Base-by-base conservation (phyloP, 2,329 filamentous ascomycete species). In the Lasiodiplodia sp. region DNA sequence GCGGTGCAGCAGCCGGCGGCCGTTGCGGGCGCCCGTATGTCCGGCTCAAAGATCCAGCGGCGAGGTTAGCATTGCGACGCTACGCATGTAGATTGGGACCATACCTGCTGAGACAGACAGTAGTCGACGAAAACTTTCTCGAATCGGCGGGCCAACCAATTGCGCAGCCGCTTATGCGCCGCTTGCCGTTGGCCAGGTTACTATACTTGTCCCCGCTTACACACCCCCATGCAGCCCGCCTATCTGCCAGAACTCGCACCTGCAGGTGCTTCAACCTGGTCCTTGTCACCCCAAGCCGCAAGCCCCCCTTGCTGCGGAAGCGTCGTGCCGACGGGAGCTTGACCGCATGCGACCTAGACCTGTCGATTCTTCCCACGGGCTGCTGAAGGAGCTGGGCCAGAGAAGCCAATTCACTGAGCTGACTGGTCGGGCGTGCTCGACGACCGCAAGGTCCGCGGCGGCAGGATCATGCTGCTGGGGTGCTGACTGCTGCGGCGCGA, bases 281-380 rank as follows among this genome's bases (percentile, higher is more conserved):
- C 55, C 55, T n/a, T 47, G 55, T 34, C 55, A 57, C 55, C 31
- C 55, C 63, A 55, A 37, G 49, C 63, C 18, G 18, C 31, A 8
- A 21, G n/a, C 28, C 47, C 62, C 60, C 63, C 63, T 66, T 66
- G 63, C 51, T 31, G 49, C 63, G 63, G 63, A 66, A 66, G 52
- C 51, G 49, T 66, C 63, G 63, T 31, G 63, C 63, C 63, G 63
- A 31, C 63, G 51, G 63, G 63, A 47, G 60, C 60, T 64, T 64
- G 60, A 52, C 47, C 31, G 12, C 4, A 38, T 28, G 14, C 44
- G 18, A 12, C 2, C 47, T 64, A 47, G 60, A 28, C 25, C 23
- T 44, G 55, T 57, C 18, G 55, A 57, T 57, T 38, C 44, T 57
- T 23, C 55, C 31, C 34, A 38, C 44, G 44, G 44, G 44, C 44